Percentiles rank a stretch among this genome's conserved stretches.
Conservation (phyloP, 2,329 filamentous ascomycete species). For the Plenodomus biglobosus region DNA sequence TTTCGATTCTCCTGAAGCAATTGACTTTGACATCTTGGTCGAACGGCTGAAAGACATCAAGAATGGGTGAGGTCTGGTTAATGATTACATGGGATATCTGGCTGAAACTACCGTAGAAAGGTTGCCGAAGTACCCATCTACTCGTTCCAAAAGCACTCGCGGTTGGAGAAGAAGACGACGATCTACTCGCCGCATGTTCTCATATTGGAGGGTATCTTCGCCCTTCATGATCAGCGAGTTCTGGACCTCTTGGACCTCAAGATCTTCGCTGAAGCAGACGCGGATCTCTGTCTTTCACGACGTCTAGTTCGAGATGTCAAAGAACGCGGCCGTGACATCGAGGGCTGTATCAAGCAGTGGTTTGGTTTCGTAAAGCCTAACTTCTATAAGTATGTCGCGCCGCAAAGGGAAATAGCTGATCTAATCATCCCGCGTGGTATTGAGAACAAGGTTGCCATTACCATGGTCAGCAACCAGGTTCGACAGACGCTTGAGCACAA, state of each 20-base stretch:
- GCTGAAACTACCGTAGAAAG: constrained; percentile 57
- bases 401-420: constrained; percentile 87
- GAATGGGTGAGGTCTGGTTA: constrained; percentile 67
- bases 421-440: constrained; percentile 94
- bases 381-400: constrained; percentile 90
- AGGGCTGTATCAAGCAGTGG: constrained; percentile 98
- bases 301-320: constrained; percentile 76
- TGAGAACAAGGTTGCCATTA: constrained; percentile 91
- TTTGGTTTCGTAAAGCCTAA: constrained; percentile 96
- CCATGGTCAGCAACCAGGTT: constrained; percentile 93
- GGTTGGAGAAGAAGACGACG: constrained; percentile 75
- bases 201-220: constrained; percentile 94
- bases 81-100: background rate
- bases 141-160: constrained; percentile 88
- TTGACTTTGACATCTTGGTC: constrained; percentile 90
- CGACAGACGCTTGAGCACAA: constrained; percentile 84
- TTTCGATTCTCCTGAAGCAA: constrained; percentile 90
- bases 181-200: constrained; percentile 97
- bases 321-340: constrained; percentile 85
- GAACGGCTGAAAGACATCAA: constrained; percentile 81
- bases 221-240: constrained; percentile 83
- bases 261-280: constrained; percentile 95
- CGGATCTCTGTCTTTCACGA: constrained; percentile 81
- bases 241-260: constrained; percentile 88
- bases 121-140: constrained; percentile 91